Evolutionary conservation across 1,139 yeast genomes (phyloP).

Genomic region (Geotrichum restrictum): DNA sequence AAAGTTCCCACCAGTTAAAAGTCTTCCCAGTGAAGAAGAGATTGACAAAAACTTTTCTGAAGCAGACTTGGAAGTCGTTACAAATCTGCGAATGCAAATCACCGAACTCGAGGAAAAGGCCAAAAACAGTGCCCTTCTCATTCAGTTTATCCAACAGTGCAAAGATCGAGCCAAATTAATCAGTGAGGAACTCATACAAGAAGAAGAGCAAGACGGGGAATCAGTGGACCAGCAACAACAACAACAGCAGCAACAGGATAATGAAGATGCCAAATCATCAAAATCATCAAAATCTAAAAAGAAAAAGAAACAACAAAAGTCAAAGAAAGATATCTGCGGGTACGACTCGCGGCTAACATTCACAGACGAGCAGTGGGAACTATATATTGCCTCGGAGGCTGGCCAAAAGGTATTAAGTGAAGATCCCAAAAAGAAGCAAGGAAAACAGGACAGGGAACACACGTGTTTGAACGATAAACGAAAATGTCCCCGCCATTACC

Average conservation of each 20-base stretch:
- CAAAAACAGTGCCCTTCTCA: slow-evolving; percentile 20
- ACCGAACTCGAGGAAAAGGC: slow-evolving; percentile 23
- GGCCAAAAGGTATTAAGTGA: slow-evolving; percentile 7
- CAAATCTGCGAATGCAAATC: slow-evolving; percentile 28
- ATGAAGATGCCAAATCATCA: not conserved
- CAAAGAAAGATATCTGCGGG: slow-evolving; percentile 44
- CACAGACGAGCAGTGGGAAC: slow-evolving; percentile 28
- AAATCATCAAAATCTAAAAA: slow-evolving; percentile 2
- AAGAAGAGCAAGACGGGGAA: slow-evolving; percentile 21
- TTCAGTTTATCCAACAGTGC: slow-evolving; percentile 21
- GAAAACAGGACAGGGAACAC: slow-evolving; percentile 25
- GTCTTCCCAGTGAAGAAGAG: slow-evolving; percentile 13
- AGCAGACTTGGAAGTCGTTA: slow-evolving; percentile 30
- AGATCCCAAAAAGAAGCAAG: slow-evolving; percentile 17
- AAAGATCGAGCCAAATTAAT: slow-evolving; percentile 21
- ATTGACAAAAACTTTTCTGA: slow-evolving; percentile 20
- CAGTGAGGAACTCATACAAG: slow-evolving; percentile 20
- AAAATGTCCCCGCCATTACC: slow-evolving; percentile 62
- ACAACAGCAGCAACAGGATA: not conserved
- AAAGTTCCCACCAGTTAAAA: slow-evolving; percentile 20
- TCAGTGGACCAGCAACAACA: slow-evolving; percentile 21
- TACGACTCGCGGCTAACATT: slow-evolving; percentile 36
- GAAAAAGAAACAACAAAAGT: slow-evolving; percentile 13
- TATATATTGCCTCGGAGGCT: slow-evolving; percentile 19
- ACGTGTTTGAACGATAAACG: slow-evolving; percentile 60